These are phyloP conservation scores for Zygotorulaspora mrakii DNA, from an alignment of 1,139 yeast genomes.

Conservation along the genomic window DNA sequence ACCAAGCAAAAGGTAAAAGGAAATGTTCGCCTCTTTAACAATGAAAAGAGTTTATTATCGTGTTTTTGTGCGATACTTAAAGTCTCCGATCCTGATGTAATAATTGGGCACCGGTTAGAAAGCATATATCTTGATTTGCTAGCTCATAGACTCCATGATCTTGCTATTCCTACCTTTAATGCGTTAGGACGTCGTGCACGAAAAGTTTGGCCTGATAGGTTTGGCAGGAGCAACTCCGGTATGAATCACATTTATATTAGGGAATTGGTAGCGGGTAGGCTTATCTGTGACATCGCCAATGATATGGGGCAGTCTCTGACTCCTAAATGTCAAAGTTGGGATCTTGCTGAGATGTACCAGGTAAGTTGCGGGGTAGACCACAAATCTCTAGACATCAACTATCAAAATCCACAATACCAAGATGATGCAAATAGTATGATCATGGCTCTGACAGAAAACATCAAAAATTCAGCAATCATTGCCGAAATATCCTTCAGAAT, in stretches of 20 bases:
- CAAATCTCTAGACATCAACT: slow-evolving; percentile 67
- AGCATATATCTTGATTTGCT: slow-evolving; percentile 74
- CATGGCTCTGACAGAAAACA: slow-evolving; percentile 69
- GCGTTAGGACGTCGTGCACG: slow-evolving; percentile 79
- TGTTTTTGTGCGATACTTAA: slow-evolving; percentile 72
- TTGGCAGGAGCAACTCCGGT: slow-evolving; percentile 49
- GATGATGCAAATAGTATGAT: slow-evolving; percentile 66
- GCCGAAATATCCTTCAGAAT: slow-evolving; percentile 76
- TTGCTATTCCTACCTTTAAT: slow-evolving; percentile 72
- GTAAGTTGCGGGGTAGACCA: slow-evolving; percentile 63
- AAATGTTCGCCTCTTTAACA: slow-evolving; percentile 55
- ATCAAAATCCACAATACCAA: slow-evolving; percentile 58
- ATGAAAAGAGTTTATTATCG: slow-evolving; percentile 69
- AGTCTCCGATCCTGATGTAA: slow-evolving; percentile 80
- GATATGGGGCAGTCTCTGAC: slow-evolving; percentile 94
- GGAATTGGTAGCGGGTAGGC: slow-evolving; percentile 78
- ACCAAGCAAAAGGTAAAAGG: slow-evolving; percentile 34
- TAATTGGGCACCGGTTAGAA: slow-evolving; percentile 84
- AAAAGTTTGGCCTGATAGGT: slow-evolving; percentile 69
- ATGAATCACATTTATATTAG: slow-evolving; percentile 50
- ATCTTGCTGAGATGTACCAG: slow-evolving; percentile 83
- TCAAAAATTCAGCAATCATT: slow-evolving; percentile 61
- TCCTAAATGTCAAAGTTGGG: slow-evolving; percentile 94
- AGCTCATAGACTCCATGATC: slow-evolving; percentile 75
- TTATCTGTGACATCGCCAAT: slow-evolving; percentile 88